These are phyloP conservation scores for Oenanthe javanica DNA, from an alignment of 140 eudicot genomes.

Conservation along the genomic window DNA sequence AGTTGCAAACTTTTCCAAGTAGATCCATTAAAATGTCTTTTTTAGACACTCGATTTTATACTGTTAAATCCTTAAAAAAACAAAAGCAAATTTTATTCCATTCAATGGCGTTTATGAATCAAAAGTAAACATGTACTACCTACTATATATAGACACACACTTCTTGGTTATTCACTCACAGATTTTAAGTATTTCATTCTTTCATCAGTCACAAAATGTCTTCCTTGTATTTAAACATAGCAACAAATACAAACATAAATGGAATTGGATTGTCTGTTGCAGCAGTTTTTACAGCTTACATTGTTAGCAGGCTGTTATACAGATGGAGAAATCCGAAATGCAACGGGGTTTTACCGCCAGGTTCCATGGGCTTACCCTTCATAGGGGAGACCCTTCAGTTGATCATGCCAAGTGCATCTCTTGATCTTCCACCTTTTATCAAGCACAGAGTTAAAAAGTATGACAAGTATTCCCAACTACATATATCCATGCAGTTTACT, in stretches of 20 bases:
- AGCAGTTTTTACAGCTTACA: conserved; percentile 1
- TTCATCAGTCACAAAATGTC: neutral
- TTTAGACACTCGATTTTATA: neutral
- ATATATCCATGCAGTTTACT: neutral
- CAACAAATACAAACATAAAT: neutral
- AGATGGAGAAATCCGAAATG: conserved; percentile 17
- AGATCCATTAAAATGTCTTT: neutral
- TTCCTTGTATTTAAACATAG: neutral
- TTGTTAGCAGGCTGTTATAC: neutral
- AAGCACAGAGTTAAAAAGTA: conserved; percentile 11
- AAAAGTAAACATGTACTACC: neutral
- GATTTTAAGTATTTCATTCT: neutral
- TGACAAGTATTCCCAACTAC: neutral
- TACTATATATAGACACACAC: neutral
- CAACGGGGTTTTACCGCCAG: conserved; percentile 13
- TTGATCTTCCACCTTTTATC: conserved; percentile 13
- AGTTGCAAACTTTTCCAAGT: neutral
- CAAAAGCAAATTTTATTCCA: neutral
- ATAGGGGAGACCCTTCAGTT: conserved; percentile 14
- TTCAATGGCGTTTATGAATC: neutral
- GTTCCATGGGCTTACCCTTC: conserved; percentile 18
- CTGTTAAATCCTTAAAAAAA: too few relatives aligned
- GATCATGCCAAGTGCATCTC: conserved; percentile 8
- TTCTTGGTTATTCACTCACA: neutral
- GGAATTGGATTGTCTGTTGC: neutral